Evolutionary conservation across 805 yeast species (phyloP).

Genomic region (Blastobotrys americana): DNA sequence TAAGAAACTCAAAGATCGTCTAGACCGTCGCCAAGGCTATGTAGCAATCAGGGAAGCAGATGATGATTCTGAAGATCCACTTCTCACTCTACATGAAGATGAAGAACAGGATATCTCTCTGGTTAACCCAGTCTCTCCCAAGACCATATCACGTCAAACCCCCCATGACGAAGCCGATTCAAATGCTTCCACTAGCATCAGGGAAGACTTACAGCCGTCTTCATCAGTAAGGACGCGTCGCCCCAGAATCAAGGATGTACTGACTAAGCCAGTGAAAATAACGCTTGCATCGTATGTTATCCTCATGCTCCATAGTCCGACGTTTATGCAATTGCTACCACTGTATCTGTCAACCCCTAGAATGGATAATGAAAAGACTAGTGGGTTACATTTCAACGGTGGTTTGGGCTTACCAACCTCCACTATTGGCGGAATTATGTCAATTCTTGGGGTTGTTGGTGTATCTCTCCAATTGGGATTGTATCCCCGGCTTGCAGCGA

Average conservation of each 20-base stretch:
- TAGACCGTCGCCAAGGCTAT: not conserved
- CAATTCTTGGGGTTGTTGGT: slow-evolving; percentile 46
- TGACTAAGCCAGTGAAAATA: slow-evolving; percentile 12
- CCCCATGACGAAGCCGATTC: not conserved
- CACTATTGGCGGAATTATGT: slow-evolving; percentile 42
- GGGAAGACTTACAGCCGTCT: not conserved
- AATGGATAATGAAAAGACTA: slow-evolving; percentile 25
- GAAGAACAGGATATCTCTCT: not conserved
- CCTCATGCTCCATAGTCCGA: slow-evolving; percentile 41
- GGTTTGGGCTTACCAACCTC: slow-evolving; percentile 43
- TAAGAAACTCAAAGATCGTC: not conserved
- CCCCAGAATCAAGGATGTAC: slow-evolving; percentile 1
- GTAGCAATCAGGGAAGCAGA: slow-evolving; percentile 2
- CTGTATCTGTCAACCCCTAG: slow-evolving; percentile 38
- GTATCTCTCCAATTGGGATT: slow-evolving; percentile 42
- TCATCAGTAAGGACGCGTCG: too few relatives aligned
- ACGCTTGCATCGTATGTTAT: slow-evolving; percentile 11
- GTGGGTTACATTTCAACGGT: slow-evolving; percentile 43
- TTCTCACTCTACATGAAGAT: not conserved
- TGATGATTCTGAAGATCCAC: not conserved
- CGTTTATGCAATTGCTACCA: slow-evolving; percentile 47
- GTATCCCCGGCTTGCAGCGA: slow-evolving; percentile 44
- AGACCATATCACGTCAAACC: not conserved
- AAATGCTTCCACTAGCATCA: not conserved
- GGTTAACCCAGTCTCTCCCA: not conserved